A percentile compares a stretch with the other conserved stretches of the same genome.
phyloP scores from a whole-genome alignment of 2,329 filamentous ascomycete genomes.

The Scytalidium sp. region DNA sequence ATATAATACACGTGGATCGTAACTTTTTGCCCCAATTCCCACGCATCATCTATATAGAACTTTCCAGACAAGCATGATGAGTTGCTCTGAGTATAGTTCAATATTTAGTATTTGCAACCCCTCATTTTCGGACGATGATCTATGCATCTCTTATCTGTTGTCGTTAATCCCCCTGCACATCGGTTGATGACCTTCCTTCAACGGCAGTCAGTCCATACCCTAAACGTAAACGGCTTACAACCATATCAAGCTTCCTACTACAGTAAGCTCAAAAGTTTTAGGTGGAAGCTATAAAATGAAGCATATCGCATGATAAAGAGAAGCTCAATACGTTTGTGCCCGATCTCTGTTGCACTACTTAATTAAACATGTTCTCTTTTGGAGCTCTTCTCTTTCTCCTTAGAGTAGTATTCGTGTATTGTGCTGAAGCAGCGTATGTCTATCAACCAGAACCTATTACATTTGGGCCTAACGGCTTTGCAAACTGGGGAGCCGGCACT shows the following conservation, averaged over 20 bases:
- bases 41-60: too few species aligned
- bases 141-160: not conserved
- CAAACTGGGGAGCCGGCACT: constrained; percentile 9
- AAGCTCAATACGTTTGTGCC: not conserved
- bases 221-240: not conserved
- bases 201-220: not conserved
- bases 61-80: not conserved
- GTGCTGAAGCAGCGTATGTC: not conserved
- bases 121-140: too few species aligned
- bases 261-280: not conserved
- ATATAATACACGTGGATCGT: not conserved
- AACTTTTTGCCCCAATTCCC: too few species aligned
- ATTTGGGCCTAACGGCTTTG: constrained; percentile 9
- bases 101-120: not conserved
- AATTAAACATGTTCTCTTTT: not conserved
- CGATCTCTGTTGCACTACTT: not conserved
- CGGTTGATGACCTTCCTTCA: not conserved
- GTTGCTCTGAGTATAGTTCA: not conserved
- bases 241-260: not conserved
- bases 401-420: not conserved
- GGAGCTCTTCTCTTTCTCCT: not conserved
- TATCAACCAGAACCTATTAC: not conserved
- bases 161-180: not conserved
- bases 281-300: not conserved
- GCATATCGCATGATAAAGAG: not conserved